Conservation (phyloP, 805 yeast genomes). For the Blastobotrys muscicola region DNA sequence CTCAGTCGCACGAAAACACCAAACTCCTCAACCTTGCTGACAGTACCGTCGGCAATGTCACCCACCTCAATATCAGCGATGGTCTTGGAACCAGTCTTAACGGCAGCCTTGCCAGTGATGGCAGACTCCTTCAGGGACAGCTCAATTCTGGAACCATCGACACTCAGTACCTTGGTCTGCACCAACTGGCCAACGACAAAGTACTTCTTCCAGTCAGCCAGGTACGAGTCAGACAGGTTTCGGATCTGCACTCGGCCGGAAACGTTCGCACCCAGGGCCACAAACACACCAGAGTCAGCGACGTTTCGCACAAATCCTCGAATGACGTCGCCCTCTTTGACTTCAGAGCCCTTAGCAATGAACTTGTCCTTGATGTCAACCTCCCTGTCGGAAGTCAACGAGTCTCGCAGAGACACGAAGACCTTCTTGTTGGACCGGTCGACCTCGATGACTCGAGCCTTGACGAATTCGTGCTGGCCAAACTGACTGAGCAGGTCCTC, state of each 20-base stretch:
- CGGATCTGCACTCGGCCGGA: conserved; percentile 73
- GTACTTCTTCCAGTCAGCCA: conserved; percentile 81
- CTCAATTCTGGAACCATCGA: conserved; percentile 51
- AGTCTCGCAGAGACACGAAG: conserved; percentile 53
- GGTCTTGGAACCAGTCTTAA: conserved; percentile 13
- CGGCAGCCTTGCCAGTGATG: conserved; percentile 56
- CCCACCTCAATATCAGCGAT: conserved; percentile 57
- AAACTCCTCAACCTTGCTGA: conserved; percentile 69
- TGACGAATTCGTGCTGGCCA: conserved; percentile 15
- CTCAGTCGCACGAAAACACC: conserved; percentile 86
- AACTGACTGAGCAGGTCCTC: conserved; percentile 9
- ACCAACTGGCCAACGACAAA: conserved; percentile 66
- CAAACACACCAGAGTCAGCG: conserved; percentile 65
- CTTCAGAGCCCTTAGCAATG: conserved; percentile 41
- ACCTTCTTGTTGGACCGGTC: conserved; percentile 44
- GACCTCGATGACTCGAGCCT: conserved; percentile 26
- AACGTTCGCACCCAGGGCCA: conserved; percentile 59
- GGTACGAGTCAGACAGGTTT: conserved; percentile 69
- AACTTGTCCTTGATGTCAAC: conserved; percentile 45
- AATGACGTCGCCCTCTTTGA: conserved; percentile 62
- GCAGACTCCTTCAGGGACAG: conserved; percentile 76
- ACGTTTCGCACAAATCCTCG: conserved; percentile 74
- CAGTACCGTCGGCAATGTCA: conserved; percentile 66
- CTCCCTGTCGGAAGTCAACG: conserved; percentile 18
- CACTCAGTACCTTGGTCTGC: conserved; percentile 56